These are phyloP conservation scores for Linanthus parryae DNA, from an alignment of 148 eudicot species.

Conservation along the genomic window DNA sequence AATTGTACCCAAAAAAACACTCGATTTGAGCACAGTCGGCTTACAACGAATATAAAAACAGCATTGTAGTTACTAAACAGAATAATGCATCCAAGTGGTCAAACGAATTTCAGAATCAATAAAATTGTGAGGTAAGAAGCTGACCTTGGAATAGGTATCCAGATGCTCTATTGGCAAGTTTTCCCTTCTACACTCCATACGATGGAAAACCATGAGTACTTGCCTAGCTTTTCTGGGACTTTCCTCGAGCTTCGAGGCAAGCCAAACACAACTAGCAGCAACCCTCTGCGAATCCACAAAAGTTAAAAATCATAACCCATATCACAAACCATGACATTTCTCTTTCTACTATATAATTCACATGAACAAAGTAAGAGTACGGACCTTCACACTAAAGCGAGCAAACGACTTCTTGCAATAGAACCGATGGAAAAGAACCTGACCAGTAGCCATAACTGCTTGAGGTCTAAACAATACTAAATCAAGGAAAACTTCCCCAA, in stretches of 20 bases:
- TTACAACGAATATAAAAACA: too few relatives aligned
- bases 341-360: not conserved
- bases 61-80: too few relatives aligned
- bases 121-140: too few relatives aligned
- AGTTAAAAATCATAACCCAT: not conserved
- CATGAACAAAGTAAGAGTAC: not conserved
- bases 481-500: too few relatives aligned
- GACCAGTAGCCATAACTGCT: constrained; percentile 96
- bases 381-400: too few relatives aligned
- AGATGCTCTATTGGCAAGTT: constrained; percentile 66
- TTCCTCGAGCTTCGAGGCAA: constrained; percentile 96
- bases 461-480: too few relatives aligned
- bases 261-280: constrained; percentile 96
- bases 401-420: constrained; percentile 92
- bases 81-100: too few relatives aligned
- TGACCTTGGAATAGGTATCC: constrained; percentile 65
- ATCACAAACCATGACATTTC: not conserved
- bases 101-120: too few relatives aligned
- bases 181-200: constrained; percentile 97
- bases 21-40: too few relatives aligned
- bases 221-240: constrained; percentile 91
- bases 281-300: constrained; percentile 47
- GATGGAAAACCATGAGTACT: constrained; percentile 75
- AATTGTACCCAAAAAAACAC: too few relatives aligned
- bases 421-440: constrained; percentile 89